Evolutionary conservation across 768 basidiomycete species (phyloP).

Genomic region (Rhizopogon sp.): DNA sequence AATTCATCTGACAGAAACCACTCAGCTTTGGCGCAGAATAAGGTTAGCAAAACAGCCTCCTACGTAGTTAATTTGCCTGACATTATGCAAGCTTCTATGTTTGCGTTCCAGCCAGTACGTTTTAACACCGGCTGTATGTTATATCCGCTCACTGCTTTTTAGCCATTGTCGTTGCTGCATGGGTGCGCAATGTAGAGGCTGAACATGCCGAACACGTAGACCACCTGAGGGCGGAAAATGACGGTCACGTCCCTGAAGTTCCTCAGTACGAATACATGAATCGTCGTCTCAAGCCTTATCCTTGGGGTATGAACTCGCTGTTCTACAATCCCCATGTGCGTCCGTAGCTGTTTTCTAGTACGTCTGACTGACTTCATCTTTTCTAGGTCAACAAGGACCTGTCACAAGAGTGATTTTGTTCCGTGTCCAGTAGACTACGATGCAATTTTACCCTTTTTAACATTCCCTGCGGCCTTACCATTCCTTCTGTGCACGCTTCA

Average conservation of each 20-base stretch:
- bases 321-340: constrained; percentile 77
- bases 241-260: constrained; percentile 62
- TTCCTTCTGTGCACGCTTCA: neutral
- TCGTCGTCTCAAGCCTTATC: constrained; percentile 71
- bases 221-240: constrained; percentile 69
- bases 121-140: constrained; percentile 3
- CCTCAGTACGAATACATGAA: constrained; percentile 79
- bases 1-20: constrained; percentile 46
- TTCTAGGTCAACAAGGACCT: constrained; percentile 64
- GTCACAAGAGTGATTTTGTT: constrained; percentile 20
- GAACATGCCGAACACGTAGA: constrained; percentile 70
- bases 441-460: neutral
- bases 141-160: constrained; percentile 6
- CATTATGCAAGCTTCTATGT: constrained; percentile 54
- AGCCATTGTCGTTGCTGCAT: constrained; percentile 27
- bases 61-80: neutral
- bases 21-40: constrained; percentile 84
- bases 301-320: constrained; percentile 80
- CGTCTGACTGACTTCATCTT: constrained; percentile 1
- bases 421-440: neutral
- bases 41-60: constrained; percentile 42
- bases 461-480: neutral
- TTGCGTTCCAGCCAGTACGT: constrained; percentile 71
- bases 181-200: constrained; percentile 48
- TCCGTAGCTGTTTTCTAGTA: neutral